Conservation (phyloP, 495 filamentous ascomycete species). For the Tuber brumale region DNA sequence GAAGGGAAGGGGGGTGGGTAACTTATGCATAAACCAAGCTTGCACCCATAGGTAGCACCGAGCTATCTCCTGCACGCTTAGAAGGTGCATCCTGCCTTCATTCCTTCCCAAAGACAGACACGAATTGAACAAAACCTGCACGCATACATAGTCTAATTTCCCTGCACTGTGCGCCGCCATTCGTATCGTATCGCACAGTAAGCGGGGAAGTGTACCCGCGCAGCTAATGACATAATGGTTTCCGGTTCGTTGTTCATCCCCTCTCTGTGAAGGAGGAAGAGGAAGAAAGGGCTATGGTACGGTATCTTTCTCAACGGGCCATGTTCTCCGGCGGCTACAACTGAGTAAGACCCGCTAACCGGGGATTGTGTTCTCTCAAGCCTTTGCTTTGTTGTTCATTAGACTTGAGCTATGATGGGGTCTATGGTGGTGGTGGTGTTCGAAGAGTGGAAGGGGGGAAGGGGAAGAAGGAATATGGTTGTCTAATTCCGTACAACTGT, state of each 20-base stretch:
- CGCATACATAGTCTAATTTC: slow-evolving; percentile 1
- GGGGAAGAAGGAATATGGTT: neutral
- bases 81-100: neutral
- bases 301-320: neutral
- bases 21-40: neutral
- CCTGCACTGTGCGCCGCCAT: neutral
- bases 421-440: neutral
- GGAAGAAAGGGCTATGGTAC: neutral
- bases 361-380: neutral
- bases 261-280: neutral
- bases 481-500: neutral
- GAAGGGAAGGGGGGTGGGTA: no score
- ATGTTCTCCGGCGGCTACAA: neutral
- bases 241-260: neutral
- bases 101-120: neutral
- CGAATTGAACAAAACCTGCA: neutral
- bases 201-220: neutral
- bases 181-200: neutral
- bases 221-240: neutral
- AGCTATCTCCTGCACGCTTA: neutral
- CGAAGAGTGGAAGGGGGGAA: no score
- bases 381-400: neutral
- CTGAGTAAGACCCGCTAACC: slow-evolving; percentile 3
- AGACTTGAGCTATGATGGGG: neutral
- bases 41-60: neutral